Evolutionary conservation across 805 yeast genomes (phyloP), one percentile per base, ranked within the genome.

Genomic region (Barnettozyma siamensis): DNA sequence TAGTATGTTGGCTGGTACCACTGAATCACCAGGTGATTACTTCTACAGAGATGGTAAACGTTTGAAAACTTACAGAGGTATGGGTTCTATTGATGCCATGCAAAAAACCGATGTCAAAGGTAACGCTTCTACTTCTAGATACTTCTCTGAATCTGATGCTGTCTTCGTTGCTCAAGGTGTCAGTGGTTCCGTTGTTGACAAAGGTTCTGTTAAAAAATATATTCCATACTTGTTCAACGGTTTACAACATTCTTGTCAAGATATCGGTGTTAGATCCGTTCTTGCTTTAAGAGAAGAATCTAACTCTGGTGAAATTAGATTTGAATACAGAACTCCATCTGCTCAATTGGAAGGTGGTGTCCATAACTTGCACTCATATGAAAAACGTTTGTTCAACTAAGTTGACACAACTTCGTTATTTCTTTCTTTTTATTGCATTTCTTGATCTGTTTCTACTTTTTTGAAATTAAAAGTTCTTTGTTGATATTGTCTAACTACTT

Each of bases 81-180:
- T 93, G 99, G 99, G 99, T 58, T 91, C 98, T 32, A 82, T 93
- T 58, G 99, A 91, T 66, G 99, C 99, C 53, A 91, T 91, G 98
- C 91, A 89, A 76, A 69, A 76, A 65, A 87, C 97, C 49, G 80
- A 81, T 53, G 75, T 73, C 59, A 79, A 79, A 64, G 96, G 95
- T 58, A 93, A 93, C 62, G 99, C 99, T 42, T 91, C 99, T 37
- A 88, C 99, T 49, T 88, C 97, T 35, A 85, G 99, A 70, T 93
- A 93, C 76, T 93, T 93, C 70, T 88, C 96, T 46, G 99, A 93
- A 73, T 72, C 86, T 52, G 99, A 93, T 69, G 73, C 83, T 58
- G 98, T 93, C 51, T 78, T 93, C 53, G 99, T 93, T 54, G 99
- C 99, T 42, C 99, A 93, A 74, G 99, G 99, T 77, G 99, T 93